Evolutionary conservation across 129 eudicot genomes (phyloP).

Genomic region (carrot (Daucus carota)): DNA sequence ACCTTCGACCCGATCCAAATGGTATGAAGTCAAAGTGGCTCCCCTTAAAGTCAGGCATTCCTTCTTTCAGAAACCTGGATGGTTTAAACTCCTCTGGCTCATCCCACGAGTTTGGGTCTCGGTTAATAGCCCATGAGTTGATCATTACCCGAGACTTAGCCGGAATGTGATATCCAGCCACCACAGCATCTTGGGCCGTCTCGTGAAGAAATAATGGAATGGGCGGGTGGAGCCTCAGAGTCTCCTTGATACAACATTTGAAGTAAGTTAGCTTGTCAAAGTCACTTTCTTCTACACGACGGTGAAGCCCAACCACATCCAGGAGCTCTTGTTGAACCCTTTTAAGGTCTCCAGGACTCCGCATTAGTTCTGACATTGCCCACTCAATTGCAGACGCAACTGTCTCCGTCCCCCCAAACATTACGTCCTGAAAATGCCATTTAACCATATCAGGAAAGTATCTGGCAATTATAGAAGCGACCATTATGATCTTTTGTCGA

Average conservation of each 20-base stretch:
- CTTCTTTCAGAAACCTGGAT: conserved; percentile 40
- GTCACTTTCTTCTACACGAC: conserved; percentile 61
- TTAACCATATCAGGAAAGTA: not conserved
- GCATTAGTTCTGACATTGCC: conserved; percentile 67
- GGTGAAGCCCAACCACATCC: conserved; percentile 51
- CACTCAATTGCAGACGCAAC: conserved; percentile 88
- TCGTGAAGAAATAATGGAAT: conserved; percentile 78
- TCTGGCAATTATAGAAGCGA: not conserved
- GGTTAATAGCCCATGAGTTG: conserved; percentile 63
- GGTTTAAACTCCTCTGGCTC: conserved; percentile 59
- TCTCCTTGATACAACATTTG: conserved; percentile 54
- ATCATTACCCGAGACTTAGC: conserved; percentile 58
- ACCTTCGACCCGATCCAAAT: conserved; percentile 83
- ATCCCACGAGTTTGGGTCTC: conserved; percentile 58
- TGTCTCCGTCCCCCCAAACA: conserved; percentile 90
- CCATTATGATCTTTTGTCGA: not conserved
- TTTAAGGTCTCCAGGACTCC: conserved; percentile 51
- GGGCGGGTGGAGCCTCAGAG: conserved; percentile 87
- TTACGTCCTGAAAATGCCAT: conserved; percentile 44
- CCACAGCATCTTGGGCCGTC: conserved; percentile 48
- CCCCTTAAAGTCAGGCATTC: conserved; percentile 70
- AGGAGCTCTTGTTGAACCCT: conserved; percentile 64
- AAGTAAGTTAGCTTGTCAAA: conserved; percentile 69
- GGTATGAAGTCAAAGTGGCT: conserved; percentile 67
- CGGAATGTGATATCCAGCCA: conserved; percentile 64